Evolutionary conservation across 2,329 filamentous ascomycete species (phyloP), one percentile per base, ranked within the genome.

Genomic region (Hortaea sp.): DNA sequence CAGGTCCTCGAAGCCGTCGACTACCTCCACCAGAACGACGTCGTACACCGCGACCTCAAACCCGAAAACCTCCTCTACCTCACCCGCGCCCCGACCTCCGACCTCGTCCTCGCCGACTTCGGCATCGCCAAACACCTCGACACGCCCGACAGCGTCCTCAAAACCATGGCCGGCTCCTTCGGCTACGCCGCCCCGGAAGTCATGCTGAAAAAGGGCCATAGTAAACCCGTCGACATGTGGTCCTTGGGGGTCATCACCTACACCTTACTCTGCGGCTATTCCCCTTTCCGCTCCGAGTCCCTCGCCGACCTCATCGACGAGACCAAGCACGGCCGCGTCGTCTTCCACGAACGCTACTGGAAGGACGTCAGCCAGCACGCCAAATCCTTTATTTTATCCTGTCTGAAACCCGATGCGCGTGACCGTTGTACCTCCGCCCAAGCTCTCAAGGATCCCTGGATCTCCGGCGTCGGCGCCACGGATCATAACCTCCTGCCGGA

Each of bases 141-240:
- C 63, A 85, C 77, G 56, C 86, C 89, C 57, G 82, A 89, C 54
- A 89, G 94, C 61, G 87, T 95, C 39, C 78, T 98, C 53, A 97
- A 88, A 56, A 97, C 89, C 43, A 98, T 98, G 92, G 92, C 92
- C 39, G 92, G 92, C 39, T 97, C 92, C 0, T 97, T 98, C 63
- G 92, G 92, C 45, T 98, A 98, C 62, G 92, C 92, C 13, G 92
- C 92, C 1, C 92, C 92, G 6, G 92, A 98, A 67, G 89, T 98
- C 49, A 98, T 98, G 92, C 76, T 95, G 54, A 95, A 95, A 75
- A 82, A 87, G 63, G 92, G 92, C 13, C 94, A 98, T 65, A 92
- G 92, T 64, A 98, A 97, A 69, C 88, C 92, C 4, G 92, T 97
- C 31, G 92, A 98, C 64, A 95, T 98, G 87, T 98, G 92, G 92